phyloP scores from a whole-genome alignment of 2,329 filamentous ascomycete species.

The Penicillium verrucosum region DNA sequence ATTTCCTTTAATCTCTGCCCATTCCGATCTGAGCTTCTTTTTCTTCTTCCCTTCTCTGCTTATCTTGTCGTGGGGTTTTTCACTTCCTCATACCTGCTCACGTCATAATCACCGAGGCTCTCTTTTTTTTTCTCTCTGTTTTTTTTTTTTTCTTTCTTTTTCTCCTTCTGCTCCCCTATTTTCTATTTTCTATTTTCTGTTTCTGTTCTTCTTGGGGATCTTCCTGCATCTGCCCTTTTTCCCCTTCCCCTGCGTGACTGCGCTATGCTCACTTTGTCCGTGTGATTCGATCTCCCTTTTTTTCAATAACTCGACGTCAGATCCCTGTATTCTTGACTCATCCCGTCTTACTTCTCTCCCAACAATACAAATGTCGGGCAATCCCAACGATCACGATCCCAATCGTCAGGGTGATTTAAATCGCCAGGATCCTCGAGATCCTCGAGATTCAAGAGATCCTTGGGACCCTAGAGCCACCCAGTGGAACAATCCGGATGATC shows the following conservation, averaged over 20 bases:
- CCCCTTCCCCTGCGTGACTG: constrained; percentile 24
- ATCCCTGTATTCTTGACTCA: constrained; percentile 27
- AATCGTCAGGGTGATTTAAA: constrained; percentile 36
- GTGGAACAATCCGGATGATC: constrained; percentile 42
- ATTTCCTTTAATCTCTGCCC: constrained; percentile 7
- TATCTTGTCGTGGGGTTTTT: constrained; percentile 7
- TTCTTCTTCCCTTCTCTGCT: constrained; percentile 13
- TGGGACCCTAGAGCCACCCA: constrained; percentile 39
- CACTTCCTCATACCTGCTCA: constrained; percentile 19
- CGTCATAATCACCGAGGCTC: constrained; percentile 31
- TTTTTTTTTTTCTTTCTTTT: constrained; percentile 12
- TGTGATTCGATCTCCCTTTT: constrained; percentile 23
- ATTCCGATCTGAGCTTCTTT: constrained; percentile 8
- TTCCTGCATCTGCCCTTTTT: constrained; percentile 12
- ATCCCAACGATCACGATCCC: constrained; percentile 42
- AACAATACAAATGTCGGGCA: constrained; percentile 38
- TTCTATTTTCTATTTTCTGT: constrained; percentile 16
- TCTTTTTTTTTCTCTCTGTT: constrained; percentile 17
- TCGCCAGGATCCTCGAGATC: constrained; percentile 37
- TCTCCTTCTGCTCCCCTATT: constrained; percentile 16
- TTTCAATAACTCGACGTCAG: constrained; percentile 27
- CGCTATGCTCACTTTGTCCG: constrained; percentile 25
- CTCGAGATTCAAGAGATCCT: constrained; percentile 28
- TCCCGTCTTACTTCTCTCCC: constrained; percentile 16
- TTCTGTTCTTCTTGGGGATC: constrained; percentile 9